A percentile compares a stretch with the other conserved stretches of the same genome.
Evolutionary conservation across 805 yeast species (phyloP).

Genomic region (Grigorovia jiainica): DNA sequence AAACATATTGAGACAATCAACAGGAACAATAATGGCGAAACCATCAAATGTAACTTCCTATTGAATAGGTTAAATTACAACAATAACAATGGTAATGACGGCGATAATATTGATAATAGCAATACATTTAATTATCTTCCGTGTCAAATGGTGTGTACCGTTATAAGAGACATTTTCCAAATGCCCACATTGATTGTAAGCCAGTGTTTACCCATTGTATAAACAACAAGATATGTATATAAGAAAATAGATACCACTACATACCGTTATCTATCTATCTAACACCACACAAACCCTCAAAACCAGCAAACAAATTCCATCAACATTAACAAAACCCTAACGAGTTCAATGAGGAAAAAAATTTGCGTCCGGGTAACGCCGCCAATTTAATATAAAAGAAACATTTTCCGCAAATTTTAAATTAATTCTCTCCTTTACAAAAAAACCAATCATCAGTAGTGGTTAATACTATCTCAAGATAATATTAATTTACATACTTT

Average conservation of each 20-base stretch:
- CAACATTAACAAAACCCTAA: not conserved
- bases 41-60: not conserved
- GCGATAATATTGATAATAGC: no score
- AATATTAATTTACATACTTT: constrained; percentile 30
- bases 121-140: not conserved
- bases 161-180: constrained; percentile 73
- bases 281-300: not conserved
- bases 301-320: no score
- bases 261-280: not conserved
- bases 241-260: no score
- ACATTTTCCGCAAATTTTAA: not conserved
- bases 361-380: not conserved
- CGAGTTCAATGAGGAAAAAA: not conserved
- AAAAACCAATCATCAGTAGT: constrained; percentile 32
- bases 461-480: constrained; percentile 36
- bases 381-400: constrained; percentile 25
- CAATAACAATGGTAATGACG: no score
- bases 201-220: not conserved
- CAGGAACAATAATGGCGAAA: not conserved
- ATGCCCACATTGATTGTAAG: constrained; percentile 37
- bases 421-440: constrained; percentile 8
- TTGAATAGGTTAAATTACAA: no score
- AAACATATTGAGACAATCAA: not conserved
- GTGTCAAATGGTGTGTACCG: constrained; percentile 54
- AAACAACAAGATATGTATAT: no score